Evolutionary conservation across 2,329 filamentous ascomycete genomes (phyloP).

Genomic region (Coniochaeta sp.): DNA sequence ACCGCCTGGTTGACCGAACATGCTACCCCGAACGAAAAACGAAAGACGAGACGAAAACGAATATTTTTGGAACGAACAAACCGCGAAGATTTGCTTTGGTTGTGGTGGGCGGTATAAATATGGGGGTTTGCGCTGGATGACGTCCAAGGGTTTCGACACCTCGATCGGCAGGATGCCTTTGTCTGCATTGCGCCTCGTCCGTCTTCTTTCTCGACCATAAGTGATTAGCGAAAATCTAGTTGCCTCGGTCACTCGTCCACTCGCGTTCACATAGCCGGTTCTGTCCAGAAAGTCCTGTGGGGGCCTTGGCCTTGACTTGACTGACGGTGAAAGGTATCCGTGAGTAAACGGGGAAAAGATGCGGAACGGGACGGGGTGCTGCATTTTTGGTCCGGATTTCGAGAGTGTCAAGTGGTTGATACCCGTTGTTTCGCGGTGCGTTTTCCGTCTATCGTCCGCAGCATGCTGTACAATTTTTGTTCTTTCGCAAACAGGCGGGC

Average conservation of each 20-base stretch:
- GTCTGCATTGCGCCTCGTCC: neutral
- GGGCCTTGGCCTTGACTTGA: neutral
- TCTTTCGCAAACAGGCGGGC: neutral
- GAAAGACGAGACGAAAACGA: slow-evolving; percentile 2
- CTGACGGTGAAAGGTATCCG: neutral
- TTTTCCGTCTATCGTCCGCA: neutral
- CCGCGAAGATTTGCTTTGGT: neutral
- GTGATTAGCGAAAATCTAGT: neutral
- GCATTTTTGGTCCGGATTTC: neutral
- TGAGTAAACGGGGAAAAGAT: neutral
- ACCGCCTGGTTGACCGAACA: neutral
- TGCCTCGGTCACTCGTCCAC: neutral
- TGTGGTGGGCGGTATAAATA: neutral
- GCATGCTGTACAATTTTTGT: slow-evolving; percentile 4
- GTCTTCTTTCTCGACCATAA: neutral
- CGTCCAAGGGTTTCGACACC: neutral
- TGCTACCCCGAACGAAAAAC: neutral
- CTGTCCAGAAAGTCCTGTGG: neutral
- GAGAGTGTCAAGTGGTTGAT: neutral
- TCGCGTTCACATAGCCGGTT: neutral
- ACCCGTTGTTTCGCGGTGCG: slow-evolving; percentile 1
- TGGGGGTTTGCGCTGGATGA: neutral
- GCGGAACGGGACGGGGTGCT: neutral
- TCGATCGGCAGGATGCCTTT: neutral
- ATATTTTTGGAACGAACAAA: neutral